Evolutionary conservation across 1,284 basidiomycete genomes (phyloP).

Genomic region (Athelia psychrophila): DNA sequence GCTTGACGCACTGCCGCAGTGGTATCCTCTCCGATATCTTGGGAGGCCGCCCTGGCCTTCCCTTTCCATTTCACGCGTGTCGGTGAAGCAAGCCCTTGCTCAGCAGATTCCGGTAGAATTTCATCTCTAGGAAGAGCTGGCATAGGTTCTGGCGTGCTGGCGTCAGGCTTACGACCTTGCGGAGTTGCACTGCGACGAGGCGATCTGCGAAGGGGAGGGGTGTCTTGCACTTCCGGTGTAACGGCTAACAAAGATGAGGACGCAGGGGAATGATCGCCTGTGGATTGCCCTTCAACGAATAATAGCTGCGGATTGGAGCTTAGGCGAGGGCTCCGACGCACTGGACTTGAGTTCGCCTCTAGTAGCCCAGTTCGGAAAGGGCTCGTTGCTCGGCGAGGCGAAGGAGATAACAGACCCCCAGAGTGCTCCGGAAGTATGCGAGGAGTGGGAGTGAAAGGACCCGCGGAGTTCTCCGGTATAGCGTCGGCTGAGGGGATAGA

Average conservation of each 20-base stretch:
- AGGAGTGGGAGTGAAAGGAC: slow-evolving; percentile 19
- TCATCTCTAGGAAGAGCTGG: background rate
- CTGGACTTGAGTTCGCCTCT: background rate
- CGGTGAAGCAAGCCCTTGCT: background rate
- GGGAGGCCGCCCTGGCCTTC: slow-evolving; percentile 1
- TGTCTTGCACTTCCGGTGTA: background rate
- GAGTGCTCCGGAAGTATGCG: slow-evolving; percentile 32
- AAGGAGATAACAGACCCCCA: background rate
- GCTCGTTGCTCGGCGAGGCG: background rate
- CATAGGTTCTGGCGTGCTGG: background rate
- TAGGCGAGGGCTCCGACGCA: background rate
- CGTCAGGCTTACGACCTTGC: slow-evolving; percentile 1
- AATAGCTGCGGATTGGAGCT: background rate
- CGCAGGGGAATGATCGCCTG: background rate
- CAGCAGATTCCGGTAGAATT: too few species aligned
- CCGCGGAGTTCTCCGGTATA: slow-evolving; percentile 6
- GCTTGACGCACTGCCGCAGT: background rate
- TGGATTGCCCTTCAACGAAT: background rate
- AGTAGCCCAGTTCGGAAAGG: background rate
- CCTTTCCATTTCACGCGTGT: slow-evolving; percentile 4
- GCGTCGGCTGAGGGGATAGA: slow-evolving; percentile 16
- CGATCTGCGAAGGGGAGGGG: background rate
- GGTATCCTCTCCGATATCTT: background rate
- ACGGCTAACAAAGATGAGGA: background rate
- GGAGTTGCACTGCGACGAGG: slow-evolving; percentile 5